Base-by-base conservation (phyloP, 108 stramenopile species). In the Cyclotella choctawhatcheeana region DNA sequence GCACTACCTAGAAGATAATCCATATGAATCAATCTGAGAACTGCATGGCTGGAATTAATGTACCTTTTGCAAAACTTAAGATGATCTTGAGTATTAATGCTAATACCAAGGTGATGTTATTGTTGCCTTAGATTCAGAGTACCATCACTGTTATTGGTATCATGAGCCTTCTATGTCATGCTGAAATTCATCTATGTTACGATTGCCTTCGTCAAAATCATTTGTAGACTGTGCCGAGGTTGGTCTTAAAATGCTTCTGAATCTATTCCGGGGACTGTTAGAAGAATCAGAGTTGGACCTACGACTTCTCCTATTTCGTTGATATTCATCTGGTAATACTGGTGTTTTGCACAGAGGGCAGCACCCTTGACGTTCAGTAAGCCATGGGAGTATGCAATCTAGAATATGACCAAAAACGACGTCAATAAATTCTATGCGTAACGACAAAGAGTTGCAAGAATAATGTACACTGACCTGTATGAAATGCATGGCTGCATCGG, bases 401-500 rank as follows among this genome's bases (percentile, higher is more conserved):
- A 7, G n/a, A 7, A 20, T 7, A 24, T 0, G 13, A 40, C 3
- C 17, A 44, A 21, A 61, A 24, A 21, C 7, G 18, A 56, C 24
- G 27, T 30, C 6, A 25, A 17, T n/a, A 5, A 17, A 51, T 51
- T n/a, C 50, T 5, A n/a, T 5, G 21, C 8, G 18, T 51, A 17
- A 13, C 17, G 33, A 58, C 29, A 32, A 22, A 10, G 21, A 10
- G 51, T 52, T 61, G 21, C 4, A 18, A 43, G 6, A 24, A 1
- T 22, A 24, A 20, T n/a, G n/a, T n/a, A n/a, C n/a, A n/a, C 60
- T 44, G 5, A 61, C 60, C 60, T 61, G 66, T 67, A 37, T 67
- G 66, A 51, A 53, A 67, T 0, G 53, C 44, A 53, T 78, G 77
- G 13, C 69, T 60, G 69, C 97, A 97, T 8, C 78, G 76, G 3